Conservation (phyloP, 345 rosid genomes). For the Odontarrhena argentea region DNA sequence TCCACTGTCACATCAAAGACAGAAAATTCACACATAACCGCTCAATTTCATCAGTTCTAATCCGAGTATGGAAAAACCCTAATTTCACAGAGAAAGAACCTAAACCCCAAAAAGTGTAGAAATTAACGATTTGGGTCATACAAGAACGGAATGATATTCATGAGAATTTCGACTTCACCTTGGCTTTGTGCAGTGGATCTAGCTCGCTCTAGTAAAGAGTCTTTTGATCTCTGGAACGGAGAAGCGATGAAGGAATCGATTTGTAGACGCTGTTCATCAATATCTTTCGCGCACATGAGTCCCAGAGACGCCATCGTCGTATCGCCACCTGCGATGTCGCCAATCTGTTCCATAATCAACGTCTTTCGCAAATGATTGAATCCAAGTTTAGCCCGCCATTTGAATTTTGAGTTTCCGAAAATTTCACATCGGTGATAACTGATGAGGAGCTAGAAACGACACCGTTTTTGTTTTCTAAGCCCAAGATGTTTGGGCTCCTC, state of each 20-base stretch:
- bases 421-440: background rate
- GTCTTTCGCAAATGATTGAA: background rate
- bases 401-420: background rate
- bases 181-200: conserved; percentile 54
- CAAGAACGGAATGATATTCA: background rate
- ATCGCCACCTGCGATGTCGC: conserved; percentile 31
- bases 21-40: conserved; percentile 13
- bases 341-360: conserved; percentile 31
- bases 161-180: conserved; percentile 43
- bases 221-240: conserved; percentile 50
- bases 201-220: conserved; percentile 51
- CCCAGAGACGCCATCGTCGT: conserved; percentile 60
- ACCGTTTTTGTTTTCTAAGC: no score
- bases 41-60: conserved; percentile 18
- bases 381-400: background rate
- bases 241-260: conserved; percentile 55
- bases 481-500: no score
- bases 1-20: conserved; percentile 46
- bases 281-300: conserved; percentile 48
- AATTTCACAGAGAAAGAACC: conserved; percentile 19
- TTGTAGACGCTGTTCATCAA: conserved; percentile 45
- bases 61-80: conserved; percentile 26
- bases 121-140: conserved; percentile 3
- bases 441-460: no score
- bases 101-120: background rate